Evolutionary conservation across 1,139 yeast genomes (phyloP).

Genomic region (Meyerozyma sp.): DNA sequence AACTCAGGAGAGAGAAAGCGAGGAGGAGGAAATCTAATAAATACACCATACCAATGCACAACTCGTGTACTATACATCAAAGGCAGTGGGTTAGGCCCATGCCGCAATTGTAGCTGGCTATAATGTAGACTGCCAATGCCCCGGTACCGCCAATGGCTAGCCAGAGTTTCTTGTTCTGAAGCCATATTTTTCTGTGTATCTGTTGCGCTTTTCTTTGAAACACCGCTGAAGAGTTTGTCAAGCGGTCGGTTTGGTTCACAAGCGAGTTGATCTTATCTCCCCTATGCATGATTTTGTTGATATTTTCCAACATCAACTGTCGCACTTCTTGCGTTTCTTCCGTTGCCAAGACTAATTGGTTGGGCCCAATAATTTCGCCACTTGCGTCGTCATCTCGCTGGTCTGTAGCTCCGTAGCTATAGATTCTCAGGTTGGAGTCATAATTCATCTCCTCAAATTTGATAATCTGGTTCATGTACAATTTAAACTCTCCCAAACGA

Average conservation of each 20-base stretch:
- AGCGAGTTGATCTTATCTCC: conserved; percentile 74
- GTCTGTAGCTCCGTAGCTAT: conserved; percentile 30
- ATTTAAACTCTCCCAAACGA: conserved; percentile 45
- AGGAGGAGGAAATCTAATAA: conserved; percentile 1
- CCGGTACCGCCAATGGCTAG: conserved; percentile 19
- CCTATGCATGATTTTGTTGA: conserved; percentile 64
- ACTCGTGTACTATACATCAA: conserved; percentile 14
- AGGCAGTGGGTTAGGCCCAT: conserved; percentile 31
- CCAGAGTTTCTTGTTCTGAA: conserved; percentile 43
- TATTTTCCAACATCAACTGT: conserved; percentile 63
- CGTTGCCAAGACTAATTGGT: conserved; percentile 35
- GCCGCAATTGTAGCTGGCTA: conserved; percentile 49
- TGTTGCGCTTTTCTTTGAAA: conserved; percentile 69
- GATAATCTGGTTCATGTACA: conserved; percentile 48
- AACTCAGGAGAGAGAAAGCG: conserved; percentile 3
- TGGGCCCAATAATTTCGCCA: conserved; percentile 28
- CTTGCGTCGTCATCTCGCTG: conserved; percentile 13
- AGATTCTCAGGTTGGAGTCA: conserved; percentile 28
- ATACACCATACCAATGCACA: background rate
- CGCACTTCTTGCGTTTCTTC: conserved; percentile 52
- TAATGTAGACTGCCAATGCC: conserved; percentile 29
- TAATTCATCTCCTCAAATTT: conserved; percentile 44
- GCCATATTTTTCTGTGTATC: conserved; percentile 65
- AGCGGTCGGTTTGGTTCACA: conserved; percentile 76
- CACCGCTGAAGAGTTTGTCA: conserved; percentile 63